phyloP scores from a whole-genome alignment of 2,329 filamentous ascomycete species.

The Clarireedia hainanense region DNA sequence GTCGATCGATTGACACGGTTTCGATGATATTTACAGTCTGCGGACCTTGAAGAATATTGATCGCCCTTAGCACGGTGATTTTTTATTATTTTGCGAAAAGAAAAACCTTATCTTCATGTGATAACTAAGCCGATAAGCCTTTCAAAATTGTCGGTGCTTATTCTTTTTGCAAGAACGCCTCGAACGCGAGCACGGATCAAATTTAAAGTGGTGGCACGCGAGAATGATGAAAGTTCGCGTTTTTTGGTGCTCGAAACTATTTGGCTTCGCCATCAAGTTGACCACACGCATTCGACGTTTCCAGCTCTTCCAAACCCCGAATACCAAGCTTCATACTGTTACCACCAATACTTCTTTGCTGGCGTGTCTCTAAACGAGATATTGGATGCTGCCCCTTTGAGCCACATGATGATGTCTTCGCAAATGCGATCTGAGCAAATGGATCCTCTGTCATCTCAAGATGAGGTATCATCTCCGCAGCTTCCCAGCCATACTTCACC shows the following conservation, averaged over 20 bases:
- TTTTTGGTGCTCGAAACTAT: background rate
- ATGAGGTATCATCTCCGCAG: constrained; percentile 4
- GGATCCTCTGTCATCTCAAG: constrained; percentile 3
- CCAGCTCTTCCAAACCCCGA: background rate
- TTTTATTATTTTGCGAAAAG: too few relatives aligned
- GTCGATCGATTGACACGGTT: background rate
- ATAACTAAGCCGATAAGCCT: background rate
- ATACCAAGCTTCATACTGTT: background rate
- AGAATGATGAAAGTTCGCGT: background rate
- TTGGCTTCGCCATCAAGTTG: background rate
- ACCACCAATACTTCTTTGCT: too few relatives aligned
- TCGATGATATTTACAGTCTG: background rate
- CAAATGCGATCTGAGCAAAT: background rate
- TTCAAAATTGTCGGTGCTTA: background rate
- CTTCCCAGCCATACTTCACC: constrained; percentile 3
- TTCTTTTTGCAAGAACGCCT: too few relatives aligned
- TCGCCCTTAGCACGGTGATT: too few relatives aligned
- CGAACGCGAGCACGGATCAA: constrained; percentile 3
- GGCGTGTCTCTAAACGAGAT: too few relatives aligned
- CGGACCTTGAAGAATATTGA: too few relatives aligned
- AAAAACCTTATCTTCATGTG: constrained; percentile 2
- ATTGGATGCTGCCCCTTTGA: background rate
- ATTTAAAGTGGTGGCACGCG: constrained; percentile 5
- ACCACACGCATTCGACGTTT: background rate
- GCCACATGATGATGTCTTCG: constrained; percentile 5